phyloP scores from a whole-genome alignment of 1,139 yeast species.

The Diutina ranongensis region DNA sequence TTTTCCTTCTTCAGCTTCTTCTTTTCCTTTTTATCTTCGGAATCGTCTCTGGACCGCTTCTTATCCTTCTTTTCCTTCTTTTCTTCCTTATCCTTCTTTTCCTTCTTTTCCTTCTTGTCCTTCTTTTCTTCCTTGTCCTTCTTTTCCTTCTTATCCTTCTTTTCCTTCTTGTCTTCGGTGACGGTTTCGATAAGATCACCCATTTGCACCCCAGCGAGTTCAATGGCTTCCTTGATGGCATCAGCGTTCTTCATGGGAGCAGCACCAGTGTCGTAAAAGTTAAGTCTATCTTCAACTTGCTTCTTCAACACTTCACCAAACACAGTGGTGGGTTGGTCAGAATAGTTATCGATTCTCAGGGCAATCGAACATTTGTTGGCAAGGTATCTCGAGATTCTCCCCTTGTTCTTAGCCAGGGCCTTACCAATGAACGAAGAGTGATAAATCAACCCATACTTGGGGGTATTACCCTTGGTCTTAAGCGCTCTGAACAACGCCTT shows the following conservation, averaged over 20 bases:
- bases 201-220: conserved; percentile 37
- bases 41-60: conserved; percentile 42
- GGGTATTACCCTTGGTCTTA: conserved; percentile 97
- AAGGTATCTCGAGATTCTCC: conserved; percentile 95
- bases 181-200: conserved; percentile 21
- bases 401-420: conserved; percentile 95
- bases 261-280: conserved; percentile 91
- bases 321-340: conserved; percentile 73
- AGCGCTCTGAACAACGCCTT: conserved; percentile 97
- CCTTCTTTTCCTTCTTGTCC: conserved; percentile 47
- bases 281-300: conserved; percentile 96
- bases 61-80: conserved; percentile 41
- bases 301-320: conserved; percentile 87
- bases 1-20: conserved; percentile 41
- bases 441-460: conserved; percentile 94
- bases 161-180: conserved; percentile 11
- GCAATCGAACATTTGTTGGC: conserved; percentile 99
- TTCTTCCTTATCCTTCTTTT: conserved; percentile 43
- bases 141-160: conserved; percentile 22
- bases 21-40: conserved; percentile 33
- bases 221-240: conserved; percentile 86
- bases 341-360: conserved; percentile 93
- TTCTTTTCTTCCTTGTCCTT: conserved; percentile 44
- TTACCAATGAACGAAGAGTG: conserved; percentile 95
- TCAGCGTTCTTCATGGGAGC: conserved; percentile 80